Evolutionary conservation across 495 filamentous ascomycete species (phyloP), one percentile per base, ranked within the genome.

Genomic region (Diplogelasinospora grovesii): DNA sequence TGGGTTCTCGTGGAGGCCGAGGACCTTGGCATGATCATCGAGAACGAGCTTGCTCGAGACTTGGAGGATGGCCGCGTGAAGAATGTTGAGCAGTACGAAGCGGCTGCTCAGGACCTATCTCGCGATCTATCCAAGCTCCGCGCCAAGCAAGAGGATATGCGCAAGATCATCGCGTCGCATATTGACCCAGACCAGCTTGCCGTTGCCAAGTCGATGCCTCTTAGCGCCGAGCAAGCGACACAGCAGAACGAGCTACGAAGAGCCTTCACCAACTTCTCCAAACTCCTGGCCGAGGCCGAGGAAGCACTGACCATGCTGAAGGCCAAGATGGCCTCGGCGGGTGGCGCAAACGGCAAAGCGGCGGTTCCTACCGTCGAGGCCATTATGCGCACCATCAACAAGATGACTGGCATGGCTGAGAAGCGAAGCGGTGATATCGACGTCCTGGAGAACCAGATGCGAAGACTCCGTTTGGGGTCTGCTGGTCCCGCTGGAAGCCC

Each of bases 361-460:
- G 62, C 65, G 14, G 64, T 62, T 1, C 93, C 92, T 2, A 96
- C 90, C 0, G 83, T 95, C 1, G 93, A 96, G 48, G 86, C 87
- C 6, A 87, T 97, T 14, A 78, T 85, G 29, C 84, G 83, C 35
- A 97, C 93, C 5, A 94, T 99, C 46, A 68, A 68, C 37, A 95
- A 92, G 40, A 85, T 99, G 78, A 97, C 89, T 37, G 77, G 65
- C 44, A 94, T 96, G 86, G 82, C 82, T 0, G 85, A 95, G 66
- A 81, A 81, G 61, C 84, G 58, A 55, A 87, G 82, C 57, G 81
- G 78, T 31, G 92, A 97, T 48, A 80, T 97, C 33, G 86, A 94
- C 59, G 76, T 93, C 8, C 71, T 97, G 20, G 92, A 95, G 57
- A 75, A 77, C 24, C 85, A 94, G 49, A 81, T 97, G 66, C 75